Base-by-base conservation (phyloP, 2,329 filamentous ascomycete species). In the Colletotrichum eleusines region DNA sequence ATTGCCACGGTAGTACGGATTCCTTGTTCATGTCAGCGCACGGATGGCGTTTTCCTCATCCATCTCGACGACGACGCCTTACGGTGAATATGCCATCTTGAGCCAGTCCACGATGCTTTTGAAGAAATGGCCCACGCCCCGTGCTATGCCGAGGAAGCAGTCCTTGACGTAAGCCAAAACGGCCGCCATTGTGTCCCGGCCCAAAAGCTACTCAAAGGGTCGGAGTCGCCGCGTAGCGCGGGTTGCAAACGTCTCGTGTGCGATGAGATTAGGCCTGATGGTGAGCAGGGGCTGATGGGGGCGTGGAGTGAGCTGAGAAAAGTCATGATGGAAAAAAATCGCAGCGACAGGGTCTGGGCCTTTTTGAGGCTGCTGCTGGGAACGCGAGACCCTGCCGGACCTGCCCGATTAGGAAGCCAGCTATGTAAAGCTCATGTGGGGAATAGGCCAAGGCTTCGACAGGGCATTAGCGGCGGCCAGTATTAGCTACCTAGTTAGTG, bases 1-100 rank as follows among this genome's bases (percentile, higher is more conserved):
- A 63, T 69, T 69, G n/a, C 66, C 66, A 12, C 66, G 44, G 46
- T 58, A 69, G 62, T 69, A 69, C 31, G 66, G 66, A n/a, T 50
- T 60, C 14, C 66, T 66, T 35, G 6, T 50, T 12, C 35, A 46
- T 5, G 44, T 62, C 33, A 62, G 44, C 16, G 16, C 16, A 38
- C n/a, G 66, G 4, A 23, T 9, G 16, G 16, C 14, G 16, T 38
- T 59, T 60, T 35, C n/a, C 12, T n/a, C 18, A 14, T 26, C 5
- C 16, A 35, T 50, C 20, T 18, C 20, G 12, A 46, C 23, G n/a
- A 28, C 3, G 23, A 33, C 28, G 14, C 11, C 64, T 54, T 40
- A 69, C 66, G 63, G 66, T 53, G 66, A 69, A 31, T 69, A 69
- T 54, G 66, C 66, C 55, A 54, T 46, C 42, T 57, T 59, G 28